phyloP scores from a whole-genome alignment of 768 basidiomycete species.

The Candolleomyces eurysporus region DNA sequence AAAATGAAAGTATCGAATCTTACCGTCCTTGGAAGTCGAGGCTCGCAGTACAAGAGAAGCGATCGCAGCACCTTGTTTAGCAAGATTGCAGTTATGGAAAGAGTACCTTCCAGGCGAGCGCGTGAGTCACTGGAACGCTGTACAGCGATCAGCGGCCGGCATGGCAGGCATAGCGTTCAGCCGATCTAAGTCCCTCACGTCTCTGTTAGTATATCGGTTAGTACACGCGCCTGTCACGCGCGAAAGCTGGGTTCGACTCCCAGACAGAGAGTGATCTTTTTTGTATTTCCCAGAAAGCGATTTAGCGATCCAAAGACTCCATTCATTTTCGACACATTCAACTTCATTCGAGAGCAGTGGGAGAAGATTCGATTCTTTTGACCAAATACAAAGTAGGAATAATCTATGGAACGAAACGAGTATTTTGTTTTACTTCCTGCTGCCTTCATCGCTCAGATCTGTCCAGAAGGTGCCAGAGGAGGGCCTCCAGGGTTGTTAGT shows the following conservation, averaged over 20 bases:
- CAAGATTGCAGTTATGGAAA: background rate
- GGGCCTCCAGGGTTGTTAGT: constrained; percentile 20
- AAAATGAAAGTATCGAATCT: too few relatives aligned
- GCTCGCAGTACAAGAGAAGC: too few relatives aligned
- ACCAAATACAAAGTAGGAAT: background rate
- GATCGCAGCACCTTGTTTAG: too few relatives aligned
- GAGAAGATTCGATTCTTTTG: too few relatives aligned
- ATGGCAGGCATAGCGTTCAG: too few relatives aligned
- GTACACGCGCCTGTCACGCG: too few relatives aligned
- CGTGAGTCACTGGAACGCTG: constrained; percentile 9
- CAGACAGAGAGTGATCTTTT: background rate
- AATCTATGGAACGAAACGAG: background rate
- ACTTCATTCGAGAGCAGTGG: too few relatives aligned
- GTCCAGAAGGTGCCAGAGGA: constrained; percentile 30
- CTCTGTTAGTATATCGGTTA: too few relatives aligned
- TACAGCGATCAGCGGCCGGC: constrained; percentile 7
- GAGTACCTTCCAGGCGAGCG: background rate
- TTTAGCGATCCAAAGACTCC: background rate
- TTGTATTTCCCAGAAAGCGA: background rate
- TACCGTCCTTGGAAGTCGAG: too few relatives aligned
- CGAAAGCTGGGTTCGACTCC: background rate
- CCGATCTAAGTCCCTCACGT: too few relatives aligned
- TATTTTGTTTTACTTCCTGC: constrained; percentile 1
- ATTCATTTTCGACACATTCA: too few relatives aligned
- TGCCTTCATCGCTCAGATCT: constrained; percentile 19